Evolutionary conservation across 225 moss, liverwort and hornwort species (phyloP).

Genomic region (Bryum argenteum): DNA sequence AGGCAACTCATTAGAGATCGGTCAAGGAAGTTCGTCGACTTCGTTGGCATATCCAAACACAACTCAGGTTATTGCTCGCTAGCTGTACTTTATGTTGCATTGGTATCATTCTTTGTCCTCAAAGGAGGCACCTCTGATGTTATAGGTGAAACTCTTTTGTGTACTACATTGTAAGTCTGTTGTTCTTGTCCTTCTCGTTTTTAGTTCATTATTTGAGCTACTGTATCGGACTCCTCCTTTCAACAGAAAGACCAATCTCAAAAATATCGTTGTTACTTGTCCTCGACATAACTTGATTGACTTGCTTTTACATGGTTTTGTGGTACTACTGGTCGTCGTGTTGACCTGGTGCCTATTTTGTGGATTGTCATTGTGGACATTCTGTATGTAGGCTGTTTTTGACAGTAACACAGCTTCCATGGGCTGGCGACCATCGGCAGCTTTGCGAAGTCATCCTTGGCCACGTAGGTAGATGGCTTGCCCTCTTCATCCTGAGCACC

Average conservation of each 20-base stretch:
- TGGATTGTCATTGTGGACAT: slow-evolving; percentile 13
- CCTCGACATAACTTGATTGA: slow-evolving; percentile 6
- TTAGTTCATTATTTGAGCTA: slow-evolving; percentile 9
- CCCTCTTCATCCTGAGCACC: slow-evolving; percentile 21
- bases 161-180: not conserved
- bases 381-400: slow-evolving; percentile 46
- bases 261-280: slow-evolving; percentile 4
- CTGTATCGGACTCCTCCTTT: slow-evolving; percentile 13
- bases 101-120: slow-evolving; percentile 6
- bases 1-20: slow-evolving; percentile 30
- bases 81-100: slow-evolving; percentile 4
- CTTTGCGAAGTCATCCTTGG: slow-evolving; percentile 63
- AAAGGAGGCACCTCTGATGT: slow-evolving; percentile 2
- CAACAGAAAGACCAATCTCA: not conserved
- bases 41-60: slow-evolving; percentile 23
- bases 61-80: slow-evolving; percentile 40
- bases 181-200: slow-evolving; percentile 7
- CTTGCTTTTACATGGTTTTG: slow-evolving; percentile 12
- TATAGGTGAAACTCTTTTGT: slow-evolving; percentile 10
- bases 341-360: slow-evolving; percentile 11
- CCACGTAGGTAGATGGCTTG: slow-evolving; percentile 60
- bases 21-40: slow-evolving; percentile 22
- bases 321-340: not conserved
- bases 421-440: slow-evolving; percentile 79
- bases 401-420: slow-evolving; percentile 44